Conservation (phyloP, 2,329 filamentous ascomycete species). For the Colletotrichum truncatum region DNA sequence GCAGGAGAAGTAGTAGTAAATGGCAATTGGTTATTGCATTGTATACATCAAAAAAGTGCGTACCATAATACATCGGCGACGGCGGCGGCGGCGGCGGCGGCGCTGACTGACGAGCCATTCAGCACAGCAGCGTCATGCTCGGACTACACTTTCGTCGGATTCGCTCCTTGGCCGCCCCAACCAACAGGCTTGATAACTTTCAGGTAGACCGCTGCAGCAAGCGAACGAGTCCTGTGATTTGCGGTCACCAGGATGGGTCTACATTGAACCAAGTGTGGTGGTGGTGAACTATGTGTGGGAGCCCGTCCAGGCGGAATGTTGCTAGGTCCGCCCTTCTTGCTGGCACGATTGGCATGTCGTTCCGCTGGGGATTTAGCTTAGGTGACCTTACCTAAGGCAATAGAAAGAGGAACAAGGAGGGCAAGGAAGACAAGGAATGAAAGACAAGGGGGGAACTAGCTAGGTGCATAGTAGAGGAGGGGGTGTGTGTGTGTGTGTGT, state of each 20-base stretch:
- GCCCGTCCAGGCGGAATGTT: not conserved
- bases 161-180: slow-evolving; percentile 16
- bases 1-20: no score
- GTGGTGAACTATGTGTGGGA: slow-evolving; percentile 2
- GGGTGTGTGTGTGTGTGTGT: not conserved
- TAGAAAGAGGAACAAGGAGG: not conserved
- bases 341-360: slow-evolving; percentile 12
- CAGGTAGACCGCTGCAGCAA: slow-evolving; percentile 17
- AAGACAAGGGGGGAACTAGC: not conserved
- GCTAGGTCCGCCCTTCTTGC: slow-evolving; percentile 2
- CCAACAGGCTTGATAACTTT: slow-evolving; percentile 8
- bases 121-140: not conserved
- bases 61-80: not conserved
- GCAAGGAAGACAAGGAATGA: not conserved
- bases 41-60: not conserved
- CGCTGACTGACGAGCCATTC: slow-evolving; percentile 11
- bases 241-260: slow-evolving; percentile 24
- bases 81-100: not conserved
- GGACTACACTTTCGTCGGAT: slow-evolving; percentile 2
- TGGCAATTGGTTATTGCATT: not conserved
- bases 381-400: slow-evolving; percentile 8
- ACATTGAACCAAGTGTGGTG: slow-evolving; percentile 16
- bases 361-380: not conserved
- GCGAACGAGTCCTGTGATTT: slow-evolving; percentile 24
- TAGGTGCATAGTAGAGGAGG: not conserved